Evolutionary conservation across 179 eudicot genomes (phyloP), one percentile per base, ranked within the genome.

Genomic region (Corrigiola litoralis): DNA sequence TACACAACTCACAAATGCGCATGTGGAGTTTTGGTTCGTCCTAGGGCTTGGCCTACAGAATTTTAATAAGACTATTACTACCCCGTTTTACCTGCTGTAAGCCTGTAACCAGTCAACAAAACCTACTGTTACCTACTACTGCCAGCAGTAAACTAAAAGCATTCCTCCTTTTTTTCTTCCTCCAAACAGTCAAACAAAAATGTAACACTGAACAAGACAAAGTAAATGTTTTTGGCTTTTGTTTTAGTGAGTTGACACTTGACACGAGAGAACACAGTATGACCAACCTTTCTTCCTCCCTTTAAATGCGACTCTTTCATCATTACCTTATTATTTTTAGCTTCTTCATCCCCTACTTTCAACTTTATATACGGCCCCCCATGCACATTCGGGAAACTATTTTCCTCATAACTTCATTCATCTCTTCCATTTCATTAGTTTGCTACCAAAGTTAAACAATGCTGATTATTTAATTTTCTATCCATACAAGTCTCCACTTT

Each of bases 241-340:
- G 40, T 36, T 34, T 18, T 32, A 54, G 44, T 44, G 67, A 45
- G 45, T 50, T 56, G 72, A 58, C 70, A 67, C 53, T 67, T 51
- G 48, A 51, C 58, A 72, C 71, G 71, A 75, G 78, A 69, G 18
- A 37, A 42, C 56, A 50, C 70, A 61, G 54, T 41, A 40, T 47
- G 48, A 47, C 47, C 27, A 68, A 47, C 16, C 16, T 6, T 14
- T 20, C 7, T 20, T 25, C 5, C 2, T 2, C 11, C 54, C 25
- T 51, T 24, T 11, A 25, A 62, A 29, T 46, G 12, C 20, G 23
- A 37, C 6, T 25, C 54, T 40, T 18, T 53, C 68, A 75, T 75
- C 31, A 79, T 79, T 65, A 75, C 69, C 72, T 68, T 75, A 68
- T 79, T 72, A 79, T 72, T 79, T 72, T 33, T 40, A 60, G 74